Conservation (phyloP, 1,284 basidiomycete species). For the Cystobasidium sp. region DNA sequence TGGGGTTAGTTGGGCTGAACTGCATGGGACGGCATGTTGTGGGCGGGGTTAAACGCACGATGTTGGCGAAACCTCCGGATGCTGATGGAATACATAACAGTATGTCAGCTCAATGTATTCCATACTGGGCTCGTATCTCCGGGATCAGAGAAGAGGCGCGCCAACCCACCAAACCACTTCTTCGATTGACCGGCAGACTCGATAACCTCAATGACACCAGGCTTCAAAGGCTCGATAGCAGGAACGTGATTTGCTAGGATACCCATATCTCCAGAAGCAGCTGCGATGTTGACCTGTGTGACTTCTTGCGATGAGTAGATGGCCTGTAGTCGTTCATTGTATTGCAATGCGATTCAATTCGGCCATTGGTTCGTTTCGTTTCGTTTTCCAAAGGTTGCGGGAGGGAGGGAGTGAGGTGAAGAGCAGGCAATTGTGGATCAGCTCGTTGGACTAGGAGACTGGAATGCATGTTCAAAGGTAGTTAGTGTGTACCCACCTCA, state of each 20-base stretch:
- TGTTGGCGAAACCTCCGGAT: conserved; percentile 95
- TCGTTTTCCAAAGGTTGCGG: neutral
- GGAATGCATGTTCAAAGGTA: no score
- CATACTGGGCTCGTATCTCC: conserved; percentile 6
- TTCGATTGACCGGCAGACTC: conserved; percentile 76
- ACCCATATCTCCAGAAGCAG: conserved; percentile 97
- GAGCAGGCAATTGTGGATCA: neutral
- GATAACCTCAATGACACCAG: conserved; percentile 90
- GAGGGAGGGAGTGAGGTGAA: neutral
- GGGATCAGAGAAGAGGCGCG: neutral
- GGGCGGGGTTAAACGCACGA: conserved; percentile 74
- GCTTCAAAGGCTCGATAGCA: conserved; percentile 86
- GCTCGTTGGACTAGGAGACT: no score
- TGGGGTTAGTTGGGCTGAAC: neutral
- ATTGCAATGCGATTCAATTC: neutral
- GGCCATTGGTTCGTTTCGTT: conserved; percentile 8
- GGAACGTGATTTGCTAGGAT: conserved; percentile 96
- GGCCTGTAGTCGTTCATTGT: conserved; percentile 66
- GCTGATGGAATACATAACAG: conserved; percentile 62
- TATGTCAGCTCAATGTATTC: no score
- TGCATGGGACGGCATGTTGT: neutral
- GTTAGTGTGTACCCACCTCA: conserved; percentile 67
- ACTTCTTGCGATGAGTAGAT: conserved; percentile 86
- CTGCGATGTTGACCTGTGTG: conserved; percentile 89
- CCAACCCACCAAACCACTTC: conserved; percentile 89